These are phyloP conservation scores for Dactylellina drechsleri DNA, from an alignment of 2,329 filamentous ascomycete genomes.

Conservation along the genomic window DNA sequence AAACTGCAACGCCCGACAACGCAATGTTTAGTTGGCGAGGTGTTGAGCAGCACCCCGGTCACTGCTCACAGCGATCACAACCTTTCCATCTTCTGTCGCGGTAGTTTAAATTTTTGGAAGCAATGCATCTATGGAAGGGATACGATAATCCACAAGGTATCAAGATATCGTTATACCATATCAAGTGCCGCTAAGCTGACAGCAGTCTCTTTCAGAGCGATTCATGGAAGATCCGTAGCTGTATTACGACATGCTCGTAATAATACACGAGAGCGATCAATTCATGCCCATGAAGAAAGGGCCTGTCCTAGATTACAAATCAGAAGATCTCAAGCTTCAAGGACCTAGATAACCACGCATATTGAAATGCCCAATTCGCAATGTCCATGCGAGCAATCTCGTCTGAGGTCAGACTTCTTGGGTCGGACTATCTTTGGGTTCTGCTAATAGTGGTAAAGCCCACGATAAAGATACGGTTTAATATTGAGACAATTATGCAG, in stretches of 20 bases:
- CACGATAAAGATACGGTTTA: conserved; percentile 38
- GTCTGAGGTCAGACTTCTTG: conserved; percentile 23
- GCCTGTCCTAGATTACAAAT: conserved; percentile 2
- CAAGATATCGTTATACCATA: conserved; percentile 12
- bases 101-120: too few relatives aligned
- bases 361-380: conserved; percentile 35
- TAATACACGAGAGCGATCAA: conserved; percentile 33
- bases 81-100: conserved; percentile 3
- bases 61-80: conserved; percentile 29
- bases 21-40: background rate
- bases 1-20: conserved; percentile 48
- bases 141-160: conserved; percentile 35
- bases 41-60: background rate
- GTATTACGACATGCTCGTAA: conserved; percentile 11
- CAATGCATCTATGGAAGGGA: conserved; percentile 32
- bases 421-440: conserved; percentile 21
- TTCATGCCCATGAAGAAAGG: conserved; percentile 23
- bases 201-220: conserved; percentile 23
- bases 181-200: conserved; percentile 21
- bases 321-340: conserved; percentile 31
- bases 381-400: conserved; percentile 8
- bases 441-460: conserved; percentile 18
- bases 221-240: conserved; percentile 16
- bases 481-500: conserved; percentile 24
- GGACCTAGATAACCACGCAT: conserved; percentile 15